Evolutionary conservation across 2,329 filamentous ascomycete species (phyloP).

Genomic region (Fusarium coffeatum): DNA sequence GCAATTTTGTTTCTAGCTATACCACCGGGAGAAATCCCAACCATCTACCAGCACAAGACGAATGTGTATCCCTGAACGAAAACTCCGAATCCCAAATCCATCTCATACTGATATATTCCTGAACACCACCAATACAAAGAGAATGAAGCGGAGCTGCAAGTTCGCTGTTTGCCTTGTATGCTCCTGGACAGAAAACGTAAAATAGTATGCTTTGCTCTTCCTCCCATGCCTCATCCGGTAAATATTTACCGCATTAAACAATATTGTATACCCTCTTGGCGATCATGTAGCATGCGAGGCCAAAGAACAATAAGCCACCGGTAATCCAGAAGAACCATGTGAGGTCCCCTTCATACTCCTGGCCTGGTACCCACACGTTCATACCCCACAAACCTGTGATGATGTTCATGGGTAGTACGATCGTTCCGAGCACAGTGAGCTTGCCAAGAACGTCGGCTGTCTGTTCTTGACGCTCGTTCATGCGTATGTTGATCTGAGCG

Average conservation of each 20-base stretch:
- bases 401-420: conserved; percentile 98
- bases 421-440: conserved; percentile 94
- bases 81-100: neutral
- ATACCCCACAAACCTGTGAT: conserved; percentile 99
- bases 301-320: conserved; percentile 80
- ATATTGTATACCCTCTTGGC: conserved; percentile 88
- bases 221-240: neutral
- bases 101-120: neutral
- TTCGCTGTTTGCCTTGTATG: conserved; percentile 18
- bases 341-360: conserved; percentile 80
- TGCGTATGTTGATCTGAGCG: conserved; percentile 98
- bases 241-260: conserved; percentile 60
- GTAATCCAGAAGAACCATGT: conserved; percentile 82
- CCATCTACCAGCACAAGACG: conserved; percentile 17
- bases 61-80: conserved; percentile 19
- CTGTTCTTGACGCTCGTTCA: conserved; percentile 97
- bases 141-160: conserved; percentile 13
- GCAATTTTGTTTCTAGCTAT: conserved; percentile 22
- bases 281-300: conserved; percentile 80
- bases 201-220: conserved; percentile 3
- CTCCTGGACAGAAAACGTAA: neutral
- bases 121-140: conserved; percentile 9
- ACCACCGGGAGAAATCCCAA: neutral
- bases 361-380: conserved; percentile 96
- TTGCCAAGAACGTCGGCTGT: conserved; percentile 95